Evolutionary conservation across 495 filamentous ascomycete species (phyloP), one percentile per base, ranked within the genome.

Genomic region (Chaetomidium leptoderma): DNA sequence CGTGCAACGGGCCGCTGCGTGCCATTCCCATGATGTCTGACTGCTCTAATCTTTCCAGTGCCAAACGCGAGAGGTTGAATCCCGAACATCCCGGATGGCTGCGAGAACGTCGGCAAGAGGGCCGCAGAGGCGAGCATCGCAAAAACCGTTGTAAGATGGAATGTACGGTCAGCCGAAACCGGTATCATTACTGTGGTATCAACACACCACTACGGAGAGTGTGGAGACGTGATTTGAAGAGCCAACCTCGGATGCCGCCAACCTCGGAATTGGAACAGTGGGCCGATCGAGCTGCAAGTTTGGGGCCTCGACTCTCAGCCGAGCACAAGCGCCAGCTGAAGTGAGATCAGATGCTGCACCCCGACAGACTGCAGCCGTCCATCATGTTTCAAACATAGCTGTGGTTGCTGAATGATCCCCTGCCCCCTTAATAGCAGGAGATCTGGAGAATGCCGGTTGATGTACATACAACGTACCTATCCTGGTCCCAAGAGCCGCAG

Each of bases 341-440:
- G 30, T 37, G 47, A 52, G 36, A 52, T 52, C 35, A 27, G 49
- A 52, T 30, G n/a, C 21, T 52, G 49, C 33, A 30, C 36, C 30
- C 29, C 47, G 24, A 29, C 5, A 14, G 17, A 30, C n/a, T 30
- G 49, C 49, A 27, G 14, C 16, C 19, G 6, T 7, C 33, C 49
- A 6, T 26, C 23, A 2, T 52, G 35, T 40, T 52, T 40, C 8
- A 39, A 37, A 39, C 23, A 29, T 36, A 4, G 30, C 39, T 17
- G 26, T 6, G 33, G 35, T 7, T 4, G 14, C 1, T 14, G n/a
- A n/a, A n/a, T n/a, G n/a, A n/a, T n/a, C n/a, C n/a, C n/a, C n/a
- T n/a, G n/a, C n/a, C n/a, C n/a, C n/a, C n/a, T n/a, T n/a, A n/a
- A n/a, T n/a, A n/a, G n/a, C 47, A 26, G 6, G 32, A 23, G 13